phyloP scores from a whole-genome alignment of 2,329 filamentous ascomycete species.

The Botrytis medusae region DNA sequence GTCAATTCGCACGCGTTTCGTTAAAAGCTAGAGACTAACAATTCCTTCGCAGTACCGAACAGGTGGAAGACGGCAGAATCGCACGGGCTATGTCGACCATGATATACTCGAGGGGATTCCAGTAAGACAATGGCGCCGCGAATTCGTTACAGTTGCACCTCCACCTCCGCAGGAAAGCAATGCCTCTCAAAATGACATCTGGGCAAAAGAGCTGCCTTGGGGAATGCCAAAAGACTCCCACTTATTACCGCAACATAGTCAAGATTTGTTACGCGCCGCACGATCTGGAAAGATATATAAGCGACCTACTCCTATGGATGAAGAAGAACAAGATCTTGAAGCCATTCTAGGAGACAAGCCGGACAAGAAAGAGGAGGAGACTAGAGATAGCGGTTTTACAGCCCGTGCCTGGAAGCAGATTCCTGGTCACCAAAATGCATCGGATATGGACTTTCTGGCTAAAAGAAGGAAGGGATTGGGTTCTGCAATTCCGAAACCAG shows the following conservation, averaged over 20 bases:
- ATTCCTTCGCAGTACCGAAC: conserved; percentile 34
- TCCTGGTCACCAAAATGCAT: conserved; percentile 56
- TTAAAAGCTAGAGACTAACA: conserved; percentile 6
- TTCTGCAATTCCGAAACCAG: conserved; percentile 53
- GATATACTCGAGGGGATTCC: conserved; percentile 61
- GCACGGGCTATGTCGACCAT: conserved; percentile 50
- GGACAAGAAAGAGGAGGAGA: conserved; percentile 60
- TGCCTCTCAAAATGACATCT: conserved; percentile 62
- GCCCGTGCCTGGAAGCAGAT: conserved; percentile 63
- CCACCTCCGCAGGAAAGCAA: conserved; percentile 62
- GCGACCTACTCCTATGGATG: conserved; percentile 61
- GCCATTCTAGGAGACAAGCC: conserved; percentile 48
- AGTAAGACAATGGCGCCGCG: conserved; percentile 84
- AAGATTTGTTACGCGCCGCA: conserved; percentile 78
- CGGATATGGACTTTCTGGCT: conserved; percentile 55
- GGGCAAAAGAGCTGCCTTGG: conserved; percentile 71
- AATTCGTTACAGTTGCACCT: conserved; percentile 66
- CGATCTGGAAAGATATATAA: conserved; percentile 77
- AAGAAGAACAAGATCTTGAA: conserved; percentile 57
- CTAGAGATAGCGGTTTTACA: conserved; percentile 51
- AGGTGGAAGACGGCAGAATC: conserved; percentile 36
- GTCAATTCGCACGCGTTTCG: neutral
- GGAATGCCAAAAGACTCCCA: conserved; percentile 85
- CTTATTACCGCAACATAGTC: conserved; percentile 74
- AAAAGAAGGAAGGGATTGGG: conserved; percentile 62